Evolutionary conservation across 1,284 basidiomycete species (phyloP).

Genomic region (Sporisorium reilianum): DNA sequence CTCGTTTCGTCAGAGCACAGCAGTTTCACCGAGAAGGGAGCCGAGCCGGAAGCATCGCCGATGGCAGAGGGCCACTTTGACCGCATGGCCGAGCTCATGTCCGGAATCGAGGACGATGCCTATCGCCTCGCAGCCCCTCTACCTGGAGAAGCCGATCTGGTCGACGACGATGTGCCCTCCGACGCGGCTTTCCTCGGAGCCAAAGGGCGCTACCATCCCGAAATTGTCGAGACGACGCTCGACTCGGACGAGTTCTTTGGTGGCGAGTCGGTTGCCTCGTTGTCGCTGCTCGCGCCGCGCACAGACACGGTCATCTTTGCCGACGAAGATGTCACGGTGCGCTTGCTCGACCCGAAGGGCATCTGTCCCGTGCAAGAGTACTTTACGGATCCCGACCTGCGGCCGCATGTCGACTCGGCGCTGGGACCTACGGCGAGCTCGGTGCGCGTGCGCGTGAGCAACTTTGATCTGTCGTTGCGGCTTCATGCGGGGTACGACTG

Average conservation of each 20-base stretch:
- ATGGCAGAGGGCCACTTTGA: slow-evolving; percentile 5
- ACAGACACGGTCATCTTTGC: slow-evolving; percentile 74
- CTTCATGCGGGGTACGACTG: slow-evolving; percentile 82
- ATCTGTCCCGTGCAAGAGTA: slow-evolving; percentile 70
- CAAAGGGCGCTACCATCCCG: slow-evolving; percentile 70
- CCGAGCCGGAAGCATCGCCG: background rate
- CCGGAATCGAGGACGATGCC: slow-evolving; percentile 85
- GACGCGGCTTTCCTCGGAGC: slow-evolving; percentile 88
- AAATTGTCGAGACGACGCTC: slow-evolving; percentile 76
- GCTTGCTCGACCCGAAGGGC: slow-evolving; percentile 76
- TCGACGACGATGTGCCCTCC: slow-evolving; percentile 88
- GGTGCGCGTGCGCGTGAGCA: slow-evolving; percentile 39
- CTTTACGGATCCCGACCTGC: slow-evolving; percentile 50
- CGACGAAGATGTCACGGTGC: slow-evolving; percentile 85
- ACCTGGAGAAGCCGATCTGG: slow-evolving; percentile 82
- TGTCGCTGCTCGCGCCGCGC: slow-evolving; percentile 42
- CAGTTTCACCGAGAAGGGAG: background rate
- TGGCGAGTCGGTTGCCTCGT: slow-evolving; percentile 60
- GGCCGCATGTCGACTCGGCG: slow-evolving; percentile 32
- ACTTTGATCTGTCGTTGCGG: slow-evolving; percentile 51
- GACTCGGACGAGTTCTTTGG: slow-evolving; percentile 72
- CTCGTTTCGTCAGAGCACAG: background rate
- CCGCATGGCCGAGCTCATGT: slow-evolving; percentile 64
- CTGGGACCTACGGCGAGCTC: slow-evolving; percentile 40
- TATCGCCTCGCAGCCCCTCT: slow-evolving; percentile 79